Conservation (phyloP, 176 grass and related monocot species). For the Hyparrhenia diplandra region DNA sequence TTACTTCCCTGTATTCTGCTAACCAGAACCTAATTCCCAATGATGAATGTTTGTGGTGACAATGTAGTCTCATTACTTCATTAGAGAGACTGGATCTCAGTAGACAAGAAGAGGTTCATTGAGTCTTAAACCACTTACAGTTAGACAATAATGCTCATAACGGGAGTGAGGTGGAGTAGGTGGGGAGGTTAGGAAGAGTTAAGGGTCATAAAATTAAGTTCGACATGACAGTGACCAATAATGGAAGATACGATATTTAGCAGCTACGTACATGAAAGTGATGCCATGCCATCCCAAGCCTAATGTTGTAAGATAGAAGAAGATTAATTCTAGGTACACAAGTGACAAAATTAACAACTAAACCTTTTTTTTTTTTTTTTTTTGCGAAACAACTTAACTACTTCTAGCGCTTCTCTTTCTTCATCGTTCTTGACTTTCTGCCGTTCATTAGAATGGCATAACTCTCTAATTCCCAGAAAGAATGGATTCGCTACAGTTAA, state of each 20-base stretch:
- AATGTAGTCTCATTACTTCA: conserved; percentile 5
- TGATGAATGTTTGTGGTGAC: background rate
- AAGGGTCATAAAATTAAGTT: background rate
- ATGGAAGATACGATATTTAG: background rate
- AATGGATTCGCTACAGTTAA: background rate
- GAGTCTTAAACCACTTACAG: background rate
- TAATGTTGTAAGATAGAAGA: background rate
- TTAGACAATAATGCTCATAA: conserved; percentile 17
- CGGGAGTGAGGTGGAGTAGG: conserved; percentile 1
- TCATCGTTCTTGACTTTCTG: background rate
- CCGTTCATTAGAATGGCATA: background rate
- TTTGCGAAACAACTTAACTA: too few relatives aligned
- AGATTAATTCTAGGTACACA: background rate
- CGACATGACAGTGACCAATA: background rate
- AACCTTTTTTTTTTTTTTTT: too few relatives aligned
- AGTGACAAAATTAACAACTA: too few relatives aligned
- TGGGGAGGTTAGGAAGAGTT: background rate
- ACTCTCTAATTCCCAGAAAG: background rate
- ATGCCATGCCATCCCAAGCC: background rate
- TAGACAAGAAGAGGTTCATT: background rate
- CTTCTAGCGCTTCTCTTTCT: background rate
- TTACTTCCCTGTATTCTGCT: background rate
- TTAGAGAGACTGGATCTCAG: background rate
- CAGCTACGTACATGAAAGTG: background rate
- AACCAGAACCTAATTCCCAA: background rate